These are phyloP conservation scores for Solanum arcanum DNA, from an alignment of 257 asterid genomes.

Conservation along the genomic window DNA sequence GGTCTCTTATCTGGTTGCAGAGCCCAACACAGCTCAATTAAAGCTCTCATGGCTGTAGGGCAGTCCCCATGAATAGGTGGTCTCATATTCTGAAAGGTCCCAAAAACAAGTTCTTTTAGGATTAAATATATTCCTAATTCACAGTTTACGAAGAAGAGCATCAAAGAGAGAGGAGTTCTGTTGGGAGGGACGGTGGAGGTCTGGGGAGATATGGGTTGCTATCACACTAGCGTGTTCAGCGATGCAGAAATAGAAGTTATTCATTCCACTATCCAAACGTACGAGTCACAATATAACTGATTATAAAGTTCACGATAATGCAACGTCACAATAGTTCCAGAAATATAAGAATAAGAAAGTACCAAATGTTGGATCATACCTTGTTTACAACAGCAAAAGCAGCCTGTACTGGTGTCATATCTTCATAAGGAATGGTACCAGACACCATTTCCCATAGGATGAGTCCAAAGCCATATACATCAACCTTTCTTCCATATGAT, in stretches of 20 bases:
- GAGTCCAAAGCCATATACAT: slow-evolving; percentile 65
- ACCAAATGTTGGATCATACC: slow-evolving; percentile 16
- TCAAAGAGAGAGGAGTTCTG: not conserved
- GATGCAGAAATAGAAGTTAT: not conserved
- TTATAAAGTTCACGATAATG: not conserved
- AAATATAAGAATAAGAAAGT: not conserved
- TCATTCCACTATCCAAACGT: not conserved
- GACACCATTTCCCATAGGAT: slow-evolving; percentile 61
- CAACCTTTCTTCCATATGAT: slow-evolving; percentile 47
- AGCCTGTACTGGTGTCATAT: slow-evolving; percentile 72
- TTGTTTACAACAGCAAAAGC: slow-evolving; percentile 73
- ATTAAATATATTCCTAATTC: not conserved
- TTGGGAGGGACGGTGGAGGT: not conserved
- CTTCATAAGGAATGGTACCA: slow-evolving; percentile 56
- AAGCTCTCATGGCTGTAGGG: slow-evolving; percentile 63
- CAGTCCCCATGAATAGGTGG: slow-evolving; percentile 57
- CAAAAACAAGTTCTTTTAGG: not conserved
- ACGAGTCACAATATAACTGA: not conserved
- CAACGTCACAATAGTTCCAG: not conserved
- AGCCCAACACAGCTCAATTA: slow-evolving; percentile 87
- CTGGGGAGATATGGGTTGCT: not conserved
- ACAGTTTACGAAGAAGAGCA: not conserved
- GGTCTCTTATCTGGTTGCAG: slow-evolving; percentile 78
- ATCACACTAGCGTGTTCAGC: not conserved
- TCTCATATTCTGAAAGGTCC: slow-evolving; percentile 49